Percentiles rank a stretch among this genome's conserved stretches.
phyloP scores from a whole-genome alignment of 768 basidiomycete species.

The Leccinum broughii region DNA sequence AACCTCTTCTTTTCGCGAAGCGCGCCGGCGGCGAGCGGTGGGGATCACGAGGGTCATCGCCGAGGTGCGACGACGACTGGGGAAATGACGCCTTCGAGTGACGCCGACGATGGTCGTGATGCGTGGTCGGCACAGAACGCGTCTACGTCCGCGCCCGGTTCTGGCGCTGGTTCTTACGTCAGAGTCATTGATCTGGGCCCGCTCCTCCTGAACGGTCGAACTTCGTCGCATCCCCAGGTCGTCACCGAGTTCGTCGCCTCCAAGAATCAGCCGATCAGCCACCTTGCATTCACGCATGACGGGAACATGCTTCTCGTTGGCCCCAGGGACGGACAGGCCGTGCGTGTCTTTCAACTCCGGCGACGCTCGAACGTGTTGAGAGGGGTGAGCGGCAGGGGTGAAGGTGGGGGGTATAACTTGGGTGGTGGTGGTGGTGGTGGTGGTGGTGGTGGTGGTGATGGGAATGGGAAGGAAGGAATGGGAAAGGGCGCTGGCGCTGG shows the following conservation, averaged over 20 bases:
- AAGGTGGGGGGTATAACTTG: background rate
- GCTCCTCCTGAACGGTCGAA: conserved; percentile 24
- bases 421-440: background rate
- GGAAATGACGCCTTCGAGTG: conserved; percentile 14
- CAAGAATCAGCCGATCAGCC: conserved; percentile 47
- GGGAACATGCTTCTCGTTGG: conserved; percentile 52
- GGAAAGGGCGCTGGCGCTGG: conserved; percentile 2
- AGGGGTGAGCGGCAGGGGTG: conserved; percentile 4
- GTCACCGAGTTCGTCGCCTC: conserved; percentile 53
- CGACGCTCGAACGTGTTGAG: conserved; percentile 26
- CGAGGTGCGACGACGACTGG: conserved; percentile 15
- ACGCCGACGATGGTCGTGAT: conserved; percentile 14
- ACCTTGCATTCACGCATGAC: conserved; percentile 51
- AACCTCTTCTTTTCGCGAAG: conserved; percentile 60
- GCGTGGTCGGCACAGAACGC: conserved; percentile 5
- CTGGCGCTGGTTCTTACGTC: conserved; percentile 45
- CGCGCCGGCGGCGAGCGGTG: conserved; percentile 48
- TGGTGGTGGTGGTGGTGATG: background rate
- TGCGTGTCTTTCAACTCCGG: conserved; percentile 49
- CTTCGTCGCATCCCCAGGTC: conserved; percentile 29
- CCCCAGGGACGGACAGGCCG: conserved; percentile 54
- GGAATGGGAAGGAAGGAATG: conserved; percentile 1
- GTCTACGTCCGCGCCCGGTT: background rate
- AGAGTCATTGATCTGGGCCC: conserved; percentile 56
- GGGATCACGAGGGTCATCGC: conserved; percentile 17